These are phyloP conservation scores for Urostyla sp. DNA, from an alignment of 73 alveolate genomes.

Conservation along the genomic window DNA sequence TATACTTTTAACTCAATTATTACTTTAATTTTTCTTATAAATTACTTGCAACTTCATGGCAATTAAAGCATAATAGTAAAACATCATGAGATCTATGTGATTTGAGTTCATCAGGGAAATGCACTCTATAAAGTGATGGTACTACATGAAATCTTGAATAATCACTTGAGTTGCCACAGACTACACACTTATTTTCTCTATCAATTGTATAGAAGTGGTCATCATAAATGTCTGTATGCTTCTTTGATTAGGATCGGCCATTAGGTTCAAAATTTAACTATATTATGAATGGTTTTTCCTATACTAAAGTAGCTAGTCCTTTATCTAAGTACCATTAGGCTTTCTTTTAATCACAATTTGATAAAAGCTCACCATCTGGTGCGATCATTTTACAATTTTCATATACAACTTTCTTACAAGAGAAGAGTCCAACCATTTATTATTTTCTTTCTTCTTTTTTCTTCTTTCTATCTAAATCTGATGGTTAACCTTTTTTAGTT, in stretches of 20 bases:
- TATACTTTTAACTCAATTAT: conserved; percentile 76
- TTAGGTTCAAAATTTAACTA: conserved; percentile 88
- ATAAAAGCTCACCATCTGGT: conserved; percentile 91
- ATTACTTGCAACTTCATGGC: conserved; percentile 94
- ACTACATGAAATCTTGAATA: conserved; percentile 89
- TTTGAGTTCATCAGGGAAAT: conserved; percentile 92
- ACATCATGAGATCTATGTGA: conserved; percentile 97
- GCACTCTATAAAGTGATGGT: conserved; percentile 84
- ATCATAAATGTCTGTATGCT: conserved; percentile 46
- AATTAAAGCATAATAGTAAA: conserved; percentile 90
- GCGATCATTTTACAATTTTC: conserved; percentile 94
- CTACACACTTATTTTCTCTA: conserved; percentile 89
- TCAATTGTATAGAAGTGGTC: conserved; percentile 77
- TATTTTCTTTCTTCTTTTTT: conserved; percentile 79
- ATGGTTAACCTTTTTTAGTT: conserved; percentile 55
- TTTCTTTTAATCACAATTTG: conserved; percentile 87
- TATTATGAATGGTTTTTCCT: conserved; percentile 84
- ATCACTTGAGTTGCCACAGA: conserved; percentile 81
- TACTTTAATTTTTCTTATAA: conserved; percentile 75
- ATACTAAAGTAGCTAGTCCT: conserved; percentile 77
- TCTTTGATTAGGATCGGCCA: conserved; percentile 79
- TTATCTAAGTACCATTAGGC: conserved; percentile 88
- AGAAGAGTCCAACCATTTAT: conserved; percentile 69
- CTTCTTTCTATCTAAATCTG: conserved; percentile 61
- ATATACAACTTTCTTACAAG: conserved; percentile 83